phyloP scores from a whole-genome alignment of 2,329 filamentous ascomycete genomes.

The Hymenoscyphus albidus region DNA sequence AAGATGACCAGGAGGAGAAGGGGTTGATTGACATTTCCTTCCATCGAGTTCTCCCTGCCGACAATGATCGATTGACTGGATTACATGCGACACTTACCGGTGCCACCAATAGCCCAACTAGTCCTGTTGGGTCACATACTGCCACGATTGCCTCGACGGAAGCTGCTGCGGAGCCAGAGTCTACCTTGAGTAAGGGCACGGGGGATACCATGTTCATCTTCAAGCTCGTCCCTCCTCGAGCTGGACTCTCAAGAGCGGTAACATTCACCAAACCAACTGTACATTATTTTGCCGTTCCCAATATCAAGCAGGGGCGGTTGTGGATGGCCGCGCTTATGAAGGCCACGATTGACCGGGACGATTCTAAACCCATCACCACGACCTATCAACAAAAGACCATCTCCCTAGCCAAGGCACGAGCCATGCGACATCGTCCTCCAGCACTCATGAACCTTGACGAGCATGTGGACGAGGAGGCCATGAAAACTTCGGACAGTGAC shows the following conservation, averaged over 20 bases:
- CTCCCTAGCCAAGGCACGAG: conserved; percentile 79
- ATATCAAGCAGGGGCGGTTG: conserved; percentile 76
- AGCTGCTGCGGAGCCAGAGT: conserved; percentile 39
- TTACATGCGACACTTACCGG: conserved; percentile 90
- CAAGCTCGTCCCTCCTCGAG: conserved; percentile 89
- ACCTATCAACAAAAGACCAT: conserved; percentile 98
- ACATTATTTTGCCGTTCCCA: conserved; percentile 96
- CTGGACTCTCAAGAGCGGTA: conserved; percentile 82
- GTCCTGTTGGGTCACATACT: conserved; percentile 45
- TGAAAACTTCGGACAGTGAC: conserved; percentile 32
- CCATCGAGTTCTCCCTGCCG: conserved; percentile 91
- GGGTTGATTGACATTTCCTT: conserved; percentile 97
- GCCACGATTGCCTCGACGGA: conserved; percentile 43
- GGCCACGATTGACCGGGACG: conserved; percentile 93
- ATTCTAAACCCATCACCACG: conserved; percentile 72
- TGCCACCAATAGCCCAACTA: conserved; percentile 63
- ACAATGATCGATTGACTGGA: conserved; percentile 84
- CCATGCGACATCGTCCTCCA: conserved; percentile 85
- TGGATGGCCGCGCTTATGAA: conserved; percentile 99
- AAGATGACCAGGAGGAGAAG: conserved; percentile 87
- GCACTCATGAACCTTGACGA: conserved; percentile 72
- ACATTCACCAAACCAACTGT: conserved; percentile 97
- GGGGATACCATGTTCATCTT: conserved; percentile 89
- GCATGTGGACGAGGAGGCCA: conserved; percentile 32
- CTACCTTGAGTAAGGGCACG: conserved; percentile 33